These are phyloP conservation scores for Myxozyma lipomycoides DNA, from an alignment of 805 yeast species.

Conservation along the genomic window DNA sequence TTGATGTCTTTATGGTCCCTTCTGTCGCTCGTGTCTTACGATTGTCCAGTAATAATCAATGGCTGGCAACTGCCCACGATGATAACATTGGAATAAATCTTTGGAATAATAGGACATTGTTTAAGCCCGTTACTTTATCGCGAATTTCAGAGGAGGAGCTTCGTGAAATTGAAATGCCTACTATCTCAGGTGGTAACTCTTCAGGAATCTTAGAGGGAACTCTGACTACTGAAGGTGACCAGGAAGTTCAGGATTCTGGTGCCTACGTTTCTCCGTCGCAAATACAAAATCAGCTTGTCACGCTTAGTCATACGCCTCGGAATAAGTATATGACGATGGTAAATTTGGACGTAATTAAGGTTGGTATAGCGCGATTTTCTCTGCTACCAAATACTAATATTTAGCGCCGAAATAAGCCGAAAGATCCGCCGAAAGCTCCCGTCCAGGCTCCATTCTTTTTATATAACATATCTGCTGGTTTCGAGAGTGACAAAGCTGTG, in stretches of 20 bases:
- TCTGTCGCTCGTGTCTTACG: constrained; percentile 76
- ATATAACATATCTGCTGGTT: no score
- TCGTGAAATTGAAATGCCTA: constrained; percentile 56
- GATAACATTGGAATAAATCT: constrained; percentile 81
- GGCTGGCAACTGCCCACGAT: constrained; percentile 89
- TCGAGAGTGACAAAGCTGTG: no score
- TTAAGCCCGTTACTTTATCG: constrained; percentile 63
- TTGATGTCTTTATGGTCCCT: constrained; percentile 79
- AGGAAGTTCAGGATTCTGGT: constrained; percentile 40
- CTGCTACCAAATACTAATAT: constrained; percentile 32
- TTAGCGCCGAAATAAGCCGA: constrained; percentile 73
- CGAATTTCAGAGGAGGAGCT: constrained; percentile 70
- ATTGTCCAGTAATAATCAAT: constrained; percentile 83
- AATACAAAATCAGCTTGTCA: constrained; percentile 57
- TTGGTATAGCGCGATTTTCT: constrained; percentile 20
- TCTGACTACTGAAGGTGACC: constrained; percentile 44
- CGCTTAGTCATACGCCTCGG: constrained; percentile 75
- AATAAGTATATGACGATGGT: constrained; percentile 72
- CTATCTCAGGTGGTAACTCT: constrained; percentile 74
- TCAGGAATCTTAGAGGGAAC: constrained; percentile 73
- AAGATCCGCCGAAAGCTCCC: constrained; percentile 80
- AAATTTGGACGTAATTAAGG: constrained; percentile 77
- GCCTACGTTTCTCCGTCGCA: constrained; percentile 48
- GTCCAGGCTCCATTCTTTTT: constrained; percentile 80
- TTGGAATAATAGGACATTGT: constrained; percentile 91